Evolutionary conservation across 1,284 basidiomycete genomes (phyloP).

Genomic region (Volvariella surrecta): DNA sequence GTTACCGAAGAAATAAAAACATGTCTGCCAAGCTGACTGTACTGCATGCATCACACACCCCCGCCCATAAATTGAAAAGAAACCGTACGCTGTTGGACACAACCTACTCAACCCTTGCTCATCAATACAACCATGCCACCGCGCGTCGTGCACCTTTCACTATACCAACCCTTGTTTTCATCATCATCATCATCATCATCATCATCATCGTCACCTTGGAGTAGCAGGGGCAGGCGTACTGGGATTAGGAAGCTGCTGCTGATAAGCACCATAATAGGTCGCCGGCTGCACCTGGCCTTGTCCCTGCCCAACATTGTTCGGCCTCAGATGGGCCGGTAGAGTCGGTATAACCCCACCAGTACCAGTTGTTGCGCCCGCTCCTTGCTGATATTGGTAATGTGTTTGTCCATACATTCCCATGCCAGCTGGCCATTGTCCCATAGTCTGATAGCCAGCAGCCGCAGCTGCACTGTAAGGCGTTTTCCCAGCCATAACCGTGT

Average conservation of each 20-base stretch:
- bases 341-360: constrained; percentile 15
- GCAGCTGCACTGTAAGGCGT: constrained; percentile 6
- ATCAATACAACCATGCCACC: too few relatives aligned
- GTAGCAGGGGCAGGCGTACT: constrained; percentile 10
- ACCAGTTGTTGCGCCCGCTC: neutral
- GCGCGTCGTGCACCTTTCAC: too few relatives aligned
- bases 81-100: too few relatives aligned
- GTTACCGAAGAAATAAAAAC: too few relatives aligned
- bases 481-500: constrained; percentile 27
- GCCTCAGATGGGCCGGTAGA: constrained; percentile 24
- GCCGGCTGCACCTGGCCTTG: constrained; percentile 14
- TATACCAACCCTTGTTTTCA: too few relatives aligned
- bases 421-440: neutral
- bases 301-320: constrained; percentile 9
- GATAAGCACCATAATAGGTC: constrained; percentile 21
- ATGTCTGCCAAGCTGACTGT: too few relatives aligned
- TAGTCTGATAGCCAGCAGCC: neutral
- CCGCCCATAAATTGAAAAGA: too few relatives aligned
- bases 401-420: neutral
- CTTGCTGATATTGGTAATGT: neutral
- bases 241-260: constrained; percentile 11
- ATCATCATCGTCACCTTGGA: constrained; percentile 8
- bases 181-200: neutral
- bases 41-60: too few relatives aligned
- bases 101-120: too few relatives aligned